These are phyloP conservation scores for Xylariaceae sp. DNA, from an alignment of 2,329 filamentous ascomycete genomes.

Conservation along the genomic window DNA sequence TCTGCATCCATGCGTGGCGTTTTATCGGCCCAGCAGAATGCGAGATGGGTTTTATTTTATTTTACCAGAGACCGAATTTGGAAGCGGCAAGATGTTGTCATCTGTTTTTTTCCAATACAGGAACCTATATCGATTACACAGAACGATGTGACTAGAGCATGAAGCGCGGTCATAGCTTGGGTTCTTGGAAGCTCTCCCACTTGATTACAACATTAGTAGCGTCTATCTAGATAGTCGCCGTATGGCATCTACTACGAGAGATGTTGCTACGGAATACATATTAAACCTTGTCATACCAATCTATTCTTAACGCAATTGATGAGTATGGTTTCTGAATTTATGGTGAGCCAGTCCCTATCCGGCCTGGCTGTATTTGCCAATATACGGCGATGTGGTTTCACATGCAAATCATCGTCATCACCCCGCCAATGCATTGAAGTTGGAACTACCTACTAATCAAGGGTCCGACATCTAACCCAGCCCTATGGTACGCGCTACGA, in stretches of 20 bases:
- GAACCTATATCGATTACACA: not conserved
- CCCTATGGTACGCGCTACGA: slow-evolving; percentile 24
- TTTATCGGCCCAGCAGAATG: slow-evolving; percentile 29
- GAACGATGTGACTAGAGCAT: not conserved
- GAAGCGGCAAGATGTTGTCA: not conserved
- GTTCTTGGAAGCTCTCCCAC: not conserved
- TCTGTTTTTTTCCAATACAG: not conserved
- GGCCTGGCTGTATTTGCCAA: too few relatives aligned
- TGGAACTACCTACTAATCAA: not conserved
- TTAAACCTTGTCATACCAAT: not conserved
- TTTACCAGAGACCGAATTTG: not conserved
- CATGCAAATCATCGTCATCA: not conserved
- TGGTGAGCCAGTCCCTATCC: too few relatives aligned
- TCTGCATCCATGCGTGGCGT: slow-evolving; percentile 37
- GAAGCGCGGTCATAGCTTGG: not conserved
- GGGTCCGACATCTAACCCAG: slow-evolving; percentile 3
- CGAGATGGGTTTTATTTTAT: slow-evolving; percentile 19
- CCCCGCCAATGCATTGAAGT: slow-evolving; percentile 1
- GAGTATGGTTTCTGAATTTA: too few relatives aligned
- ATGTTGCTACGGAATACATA: slow-evolving; percentile 7
- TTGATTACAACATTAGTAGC: not conserved
- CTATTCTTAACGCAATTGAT: too few relatives aligned
- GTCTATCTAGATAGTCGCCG: not conserved
- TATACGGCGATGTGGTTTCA: not conserved
- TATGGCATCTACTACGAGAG: slow-evolving; percentile 2